Base-by-base conservation (phyloP, 2,329 filamentous ascomycete genomes). In the Colletotrichum sp. region DNA sequence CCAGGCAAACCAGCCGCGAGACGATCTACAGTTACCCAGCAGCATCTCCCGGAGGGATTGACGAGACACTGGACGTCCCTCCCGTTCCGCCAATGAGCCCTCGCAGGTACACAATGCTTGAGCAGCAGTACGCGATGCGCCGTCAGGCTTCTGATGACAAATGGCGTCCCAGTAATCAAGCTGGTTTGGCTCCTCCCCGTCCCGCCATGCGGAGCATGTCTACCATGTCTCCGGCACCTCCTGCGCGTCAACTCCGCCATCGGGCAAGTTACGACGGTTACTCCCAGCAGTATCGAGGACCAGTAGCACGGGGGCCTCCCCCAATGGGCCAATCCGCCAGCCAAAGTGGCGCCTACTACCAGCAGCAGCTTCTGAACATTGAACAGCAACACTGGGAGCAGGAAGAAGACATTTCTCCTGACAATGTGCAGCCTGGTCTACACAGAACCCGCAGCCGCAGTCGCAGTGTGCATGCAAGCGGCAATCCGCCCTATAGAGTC, bases 401-500 rank as follows among this genome's bases (percentile, higher is more conserved):
- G 69, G 78, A 82, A 32, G 79, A 79, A 28, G 81, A 79, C 8
- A 49, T 65, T 32, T 32, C 69, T 16, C 44, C 70, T 13, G 65
- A 76, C 39, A 84, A 55, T 84, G 84, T 6, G 75, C 52, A 88
- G 86, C 77, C 79, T 82, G 55, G 84, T 83, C 44, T 75, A 3
- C 34, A 44, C 15, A 69, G 73, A 26, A 73, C 65, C 21, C 72
- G 66, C 18, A 70, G 55, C n/a, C 69, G 65, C 24, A 73, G 69
- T 30, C 68, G 72, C 10, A 76, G 73, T 34, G 65, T 65, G 6
- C 75, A 76, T 49, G 66, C 65, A 16, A 59, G 69, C 30, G 79
- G 78, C 64, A 78, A 82, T 34, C 81, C 82, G 15, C 89, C 88
- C 10, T 91, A 89, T 76, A 88, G 90, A 2, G 85, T 91, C 13